Base-by-base conservation (phyloP, 176 grass and related monocot species). In the Juncus inflexus region DNA sequence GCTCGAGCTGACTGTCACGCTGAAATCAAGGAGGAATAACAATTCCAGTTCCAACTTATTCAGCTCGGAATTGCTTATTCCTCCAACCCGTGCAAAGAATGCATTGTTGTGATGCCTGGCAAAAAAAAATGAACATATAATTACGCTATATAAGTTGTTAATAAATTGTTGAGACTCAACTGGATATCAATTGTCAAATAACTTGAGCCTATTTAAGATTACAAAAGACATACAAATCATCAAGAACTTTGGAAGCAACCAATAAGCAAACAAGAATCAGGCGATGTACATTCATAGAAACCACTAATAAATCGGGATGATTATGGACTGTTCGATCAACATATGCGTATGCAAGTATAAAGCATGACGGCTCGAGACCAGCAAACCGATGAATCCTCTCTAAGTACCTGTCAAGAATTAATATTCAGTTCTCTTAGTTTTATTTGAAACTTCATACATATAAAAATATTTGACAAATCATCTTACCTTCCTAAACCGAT, bases 31-130 rank as follows among this genome's bases (percentile, higher is more conserved):
- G 62, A 88, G 19, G 77, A 37, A 70, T 62, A 96, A 82, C 38
- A 96, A 85, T 65, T 96, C 91, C 65, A 96, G 59, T 72, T 96
- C 91, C 52, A 96, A 68, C 57, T 62, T 79, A 79, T 96, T 96
- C 69, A 96, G 76, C 77, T 96, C 91, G 15, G 79, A 77, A 70
- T 85, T 90, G 87, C 81, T 86, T 80, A 96, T 85, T 12, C 91
- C 91, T 65, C 91, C 87, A 6, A 96, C 87, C 7, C 88, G 63
- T 61, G 91, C 87, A 64, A 96, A 96, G 87, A 96, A 96, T 49
- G 87, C 91, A 70, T 95, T 95, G 83, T 79, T 84, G 76, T 85
- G 91, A 67, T 95, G 91, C 64, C 91, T 95, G 86, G 37, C 15
- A 36, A 6, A 78, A 28, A 12, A 5, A 1, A 73, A 56, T 49